Evolutionary conservation across 2,329 filamentous ascomycete species (phyloP).

Genomic region (Leptographium procerum): DNA sequence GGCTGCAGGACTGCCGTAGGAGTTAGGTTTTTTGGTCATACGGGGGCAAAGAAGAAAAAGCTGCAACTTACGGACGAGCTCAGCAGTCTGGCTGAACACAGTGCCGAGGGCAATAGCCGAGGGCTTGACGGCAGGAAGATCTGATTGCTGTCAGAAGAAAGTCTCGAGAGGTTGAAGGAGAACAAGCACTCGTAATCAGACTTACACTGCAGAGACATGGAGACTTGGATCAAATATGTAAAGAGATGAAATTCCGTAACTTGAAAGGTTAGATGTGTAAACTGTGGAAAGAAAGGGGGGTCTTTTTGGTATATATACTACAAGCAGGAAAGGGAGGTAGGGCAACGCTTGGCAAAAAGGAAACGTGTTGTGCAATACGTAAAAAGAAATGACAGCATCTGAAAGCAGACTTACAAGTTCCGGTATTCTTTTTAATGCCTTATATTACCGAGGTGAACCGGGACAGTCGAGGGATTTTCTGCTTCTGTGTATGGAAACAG

Average conservation of each 20-base stretch:
- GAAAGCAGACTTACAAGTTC: not conserved
- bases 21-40: not conserved
- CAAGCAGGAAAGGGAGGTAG: not conserved
- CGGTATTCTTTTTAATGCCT: not conserved
- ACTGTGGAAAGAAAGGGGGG: not conserved
- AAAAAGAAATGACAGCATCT: not conserved
- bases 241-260: not conserved
- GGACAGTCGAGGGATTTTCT: not conserved
- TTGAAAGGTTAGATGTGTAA: not conserved
- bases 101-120: conserved; percentile 95
- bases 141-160: conserved; percentile 19
- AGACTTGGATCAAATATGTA: conserved; percentile 9
- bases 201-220: conserved; percentile 51
- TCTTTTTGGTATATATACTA: not conserved
- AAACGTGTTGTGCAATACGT: not conserved
- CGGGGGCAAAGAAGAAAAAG: not conserved
- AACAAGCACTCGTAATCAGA: too few species aligned
- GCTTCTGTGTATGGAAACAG: not conserved
- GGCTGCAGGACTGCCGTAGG: conserved; percentile 58
- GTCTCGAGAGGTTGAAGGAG: not conserved
- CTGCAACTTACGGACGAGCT: conserved; percentile 48
- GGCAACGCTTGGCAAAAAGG: not conserved
- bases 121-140: conserved; percentile 75
- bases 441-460: not conserved
- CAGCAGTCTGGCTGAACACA: conserved; percentile 86